Base-by-base conservation (phyloP, 352 stramenopile species). In the Pythium sukuiense region DNA sequence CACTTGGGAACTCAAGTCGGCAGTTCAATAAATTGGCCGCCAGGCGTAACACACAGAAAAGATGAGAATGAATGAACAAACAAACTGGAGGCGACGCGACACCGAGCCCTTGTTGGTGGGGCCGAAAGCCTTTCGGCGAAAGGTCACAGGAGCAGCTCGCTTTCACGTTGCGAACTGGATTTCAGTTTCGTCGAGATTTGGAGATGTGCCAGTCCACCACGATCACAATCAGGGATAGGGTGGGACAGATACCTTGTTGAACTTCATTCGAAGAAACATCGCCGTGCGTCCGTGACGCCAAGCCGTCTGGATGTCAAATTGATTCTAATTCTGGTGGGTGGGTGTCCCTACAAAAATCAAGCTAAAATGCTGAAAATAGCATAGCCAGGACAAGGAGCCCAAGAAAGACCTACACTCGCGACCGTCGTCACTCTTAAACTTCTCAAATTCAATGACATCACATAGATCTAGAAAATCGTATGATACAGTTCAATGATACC, bases 401-500 rank as follows among this genome's bases (percentile, higher is more conserved):
- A 12, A 2, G 33, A 11, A 7, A 26, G 16, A 50, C 43, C 43
- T n/a, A 50, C 43, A 50, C 45, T 52, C 45, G 20, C 45, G 9
- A 18, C 20, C 5, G 24, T 29, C 45, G 45, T 8, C 45, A 30
- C 45, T 52, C n/a, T 29, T 50, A 16, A 26, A 12, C 43, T 50
- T 52, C 45, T 52, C 45, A 52, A 52, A 52, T 52, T 52, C 45
- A 52, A 52, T 52, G 45, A 20, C 45, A 52, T 52, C n/a, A 52
- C 45, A 27, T 6, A 52, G 45, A 52, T 52, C 45, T 52, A 52
- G 45, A 52, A 5, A 30, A 52, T 52, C 45, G 20, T 52, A 14
- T 52, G 7, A 20, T 4, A 20, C 45, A 52, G 20, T 29, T 52
- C 45, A 52, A 52, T 52, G 45, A 52, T 52, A 24, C 45, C 45